Base-by-base conservation (phyloP, 169 alveolate genomes). In the Plasmodium ovale region DNA sequence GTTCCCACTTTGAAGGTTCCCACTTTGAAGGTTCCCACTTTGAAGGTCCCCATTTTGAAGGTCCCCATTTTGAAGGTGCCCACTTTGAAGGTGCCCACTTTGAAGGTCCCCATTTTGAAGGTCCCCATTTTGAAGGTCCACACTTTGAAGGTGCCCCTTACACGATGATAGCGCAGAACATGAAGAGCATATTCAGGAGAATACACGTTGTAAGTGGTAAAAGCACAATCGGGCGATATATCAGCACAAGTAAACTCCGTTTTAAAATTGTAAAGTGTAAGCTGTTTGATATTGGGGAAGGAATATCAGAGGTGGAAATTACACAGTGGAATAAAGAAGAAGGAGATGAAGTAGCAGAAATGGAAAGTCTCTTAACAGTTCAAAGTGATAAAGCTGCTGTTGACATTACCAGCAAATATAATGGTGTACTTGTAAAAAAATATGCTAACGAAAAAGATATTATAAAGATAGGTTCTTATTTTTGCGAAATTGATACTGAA, bases 331-430 rank as follows among this genome's bases (percentile, higher is more conserved):
- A 96, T 89, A 97, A 96, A 67, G 82, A 93, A 27, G 97, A 87
- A 49, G 99, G 99, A 10, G 98, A 97, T 71, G 84, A 71, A 7
- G 96, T 97, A 27, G 95, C 94, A 68, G 99, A 97, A 97, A 97
- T 96, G 96, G 98, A 97, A 42, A 93, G 97, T 3, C 85, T 97
- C 0, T 95, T 98, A 70, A 97, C 97, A 49, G 99, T 97, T 10
- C 97, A 96, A 87, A 96, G 98, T 29, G 99, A 97, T 84, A 97
- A 97, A 88, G 97, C 98, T 25, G 98, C 98, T 27, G 98, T 98
- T 9, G 96, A 97, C 72, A 97, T 97, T 90, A 97, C 99, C 29
- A 94, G 98, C 39, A 95, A 97, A 29, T 95, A 93, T 87, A 93
- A 95, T 47, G 99, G 99, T n/a, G 88, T 93, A 51, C 93, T 97